Evolutionary conservation across 2,329 filamentous ascomycete species (phyloP).

Genomic region (Arthrobotrys entomopaga): DNA sequence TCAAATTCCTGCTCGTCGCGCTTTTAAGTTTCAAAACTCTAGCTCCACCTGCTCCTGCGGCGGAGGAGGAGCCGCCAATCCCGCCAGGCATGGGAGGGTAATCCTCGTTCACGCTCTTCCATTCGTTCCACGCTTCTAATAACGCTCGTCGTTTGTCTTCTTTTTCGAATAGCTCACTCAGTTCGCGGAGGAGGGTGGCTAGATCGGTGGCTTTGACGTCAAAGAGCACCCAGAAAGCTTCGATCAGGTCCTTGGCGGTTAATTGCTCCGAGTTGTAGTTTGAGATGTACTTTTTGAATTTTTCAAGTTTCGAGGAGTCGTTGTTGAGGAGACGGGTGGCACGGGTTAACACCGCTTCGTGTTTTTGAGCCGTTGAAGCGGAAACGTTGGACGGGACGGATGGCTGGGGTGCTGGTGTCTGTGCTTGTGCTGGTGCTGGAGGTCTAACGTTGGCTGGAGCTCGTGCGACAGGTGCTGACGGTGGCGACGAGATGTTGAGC

Average conservation of each 20-base stretch:
- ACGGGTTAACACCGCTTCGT: conserved; percentile 85
- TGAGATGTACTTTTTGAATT: conserved; percentile 83
- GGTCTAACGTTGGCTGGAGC: neutral
- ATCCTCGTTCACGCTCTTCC: conserved; percentile 66
- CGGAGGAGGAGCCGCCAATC: conserved; percentile 62
- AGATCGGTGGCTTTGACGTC: conserved; percentile 71
- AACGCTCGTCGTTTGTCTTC: conserved; percentile 76
- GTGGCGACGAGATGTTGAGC: conserved; percentile 28
- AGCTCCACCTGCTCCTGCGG: conserved; percentile 65
- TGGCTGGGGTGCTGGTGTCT: conserved; percentile 18
- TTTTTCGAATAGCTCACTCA: conserved; percentile 92
- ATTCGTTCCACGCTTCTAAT: conserved; percentile 89
- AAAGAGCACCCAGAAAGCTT: conserved; percentile 66
- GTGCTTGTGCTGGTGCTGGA: conserved; percentile 7
- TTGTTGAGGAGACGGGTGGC: conserved; percentile 83
- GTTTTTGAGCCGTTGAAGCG: conserved; percentile 63
- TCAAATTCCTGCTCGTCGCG: conserved; percentile 72
- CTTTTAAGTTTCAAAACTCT: conserved; percentile 74
- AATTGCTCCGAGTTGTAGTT: conserved; percentile 77
- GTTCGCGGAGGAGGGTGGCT: conserved; percentile 87
- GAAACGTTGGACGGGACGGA: conserved; percentile 34
- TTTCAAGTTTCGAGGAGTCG: conserved; percentile 76
- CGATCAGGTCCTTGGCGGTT: conserved; percentile 79
- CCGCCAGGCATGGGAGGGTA: conserved; percentile 58
- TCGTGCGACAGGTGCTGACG: neutral